Conservation (phyloP, 306 rosid species). For the Inga leiocalycina region DNA sequence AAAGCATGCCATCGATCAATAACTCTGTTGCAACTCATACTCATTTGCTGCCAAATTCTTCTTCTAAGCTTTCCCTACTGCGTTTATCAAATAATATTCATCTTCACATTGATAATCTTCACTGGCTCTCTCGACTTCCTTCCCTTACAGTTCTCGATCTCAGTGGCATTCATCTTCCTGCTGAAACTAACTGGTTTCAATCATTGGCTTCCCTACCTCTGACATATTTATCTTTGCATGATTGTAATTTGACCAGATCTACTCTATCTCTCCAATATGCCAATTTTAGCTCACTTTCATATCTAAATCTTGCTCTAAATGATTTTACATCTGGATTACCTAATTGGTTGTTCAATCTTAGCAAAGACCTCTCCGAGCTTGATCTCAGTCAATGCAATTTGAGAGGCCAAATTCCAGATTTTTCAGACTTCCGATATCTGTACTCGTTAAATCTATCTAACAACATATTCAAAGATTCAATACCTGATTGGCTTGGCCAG, state of each 20-base stretch:
- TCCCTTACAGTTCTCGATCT: background rate
- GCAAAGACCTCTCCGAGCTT: background rate
- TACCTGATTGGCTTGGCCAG: background rate
- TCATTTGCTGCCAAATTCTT: background rate
- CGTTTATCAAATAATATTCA: background rate
- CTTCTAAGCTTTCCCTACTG: background rate
- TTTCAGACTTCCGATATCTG: background rate
- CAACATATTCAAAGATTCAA: background rate
- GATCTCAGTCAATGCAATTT: background rate
- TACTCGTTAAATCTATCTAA: background rate
- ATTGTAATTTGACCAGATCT: background rate
- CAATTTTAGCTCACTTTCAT: background rate
- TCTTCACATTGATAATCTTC: background rate
- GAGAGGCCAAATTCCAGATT: background rate
- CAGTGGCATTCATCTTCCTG: background rate
- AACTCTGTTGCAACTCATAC: background rate
- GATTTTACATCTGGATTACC: background rate
- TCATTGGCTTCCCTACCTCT: background rate
- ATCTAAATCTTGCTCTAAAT: background rate
- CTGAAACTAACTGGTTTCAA: background rate
- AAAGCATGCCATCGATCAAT: background rate
- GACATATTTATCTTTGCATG: rapidly evolving
- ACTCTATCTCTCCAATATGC: background rate
- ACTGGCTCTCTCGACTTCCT: background rate
- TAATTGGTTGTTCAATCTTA: background rate